These are phyloP conservation scores for Garcia nutans DNA, from an alignment of 345 rosid genomes.

Conservation along the genomic window DNA sequence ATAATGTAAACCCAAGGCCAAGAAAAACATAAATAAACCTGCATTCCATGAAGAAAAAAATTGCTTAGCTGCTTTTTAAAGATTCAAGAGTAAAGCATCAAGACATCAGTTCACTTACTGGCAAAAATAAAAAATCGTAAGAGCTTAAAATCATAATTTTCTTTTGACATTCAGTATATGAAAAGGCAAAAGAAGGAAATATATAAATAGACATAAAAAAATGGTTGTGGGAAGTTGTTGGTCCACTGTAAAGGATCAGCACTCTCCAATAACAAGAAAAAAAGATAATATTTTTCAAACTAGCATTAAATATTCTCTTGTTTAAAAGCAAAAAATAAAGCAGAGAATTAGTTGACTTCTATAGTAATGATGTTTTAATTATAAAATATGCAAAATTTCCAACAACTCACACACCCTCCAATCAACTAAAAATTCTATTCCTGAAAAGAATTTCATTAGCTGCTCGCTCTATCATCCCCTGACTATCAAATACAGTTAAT, in stretches of 20 bases:
- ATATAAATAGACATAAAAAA: not conserved
- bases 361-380: not conserved
- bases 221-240: not conserved
- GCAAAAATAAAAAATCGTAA: not conserved
- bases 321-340: not conserved
- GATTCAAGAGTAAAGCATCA: slow-evolving; percentile 6
- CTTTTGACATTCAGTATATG: not conserved
- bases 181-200: not conserved
- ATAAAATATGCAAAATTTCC: not conserved
- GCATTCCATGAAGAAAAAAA: slow-evolving; percentile 29
- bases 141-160: too few relatives aligned
- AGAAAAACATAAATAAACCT: slow-evolving; percentile 84
- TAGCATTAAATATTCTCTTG: not conserved
- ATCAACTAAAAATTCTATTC: not conserved
- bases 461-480: not conserved
- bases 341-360: not conserved
- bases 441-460: slow-evolving; percentile 1
- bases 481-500: not conserved
- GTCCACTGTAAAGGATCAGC: slow-evolving; percentile 5
- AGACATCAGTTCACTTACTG: not conserved
- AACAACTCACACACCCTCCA: not conserved
- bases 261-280: not conserved
- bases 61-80: slow-evolving; percentile 7
- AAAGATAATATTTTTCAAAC: not conserved
- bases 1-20: slow-evolving; percentile 60